Base-by-base conservation (phyloP, 2,329 filamentous ascomycete genomes). In the Mariannaea sp. region DNA sequence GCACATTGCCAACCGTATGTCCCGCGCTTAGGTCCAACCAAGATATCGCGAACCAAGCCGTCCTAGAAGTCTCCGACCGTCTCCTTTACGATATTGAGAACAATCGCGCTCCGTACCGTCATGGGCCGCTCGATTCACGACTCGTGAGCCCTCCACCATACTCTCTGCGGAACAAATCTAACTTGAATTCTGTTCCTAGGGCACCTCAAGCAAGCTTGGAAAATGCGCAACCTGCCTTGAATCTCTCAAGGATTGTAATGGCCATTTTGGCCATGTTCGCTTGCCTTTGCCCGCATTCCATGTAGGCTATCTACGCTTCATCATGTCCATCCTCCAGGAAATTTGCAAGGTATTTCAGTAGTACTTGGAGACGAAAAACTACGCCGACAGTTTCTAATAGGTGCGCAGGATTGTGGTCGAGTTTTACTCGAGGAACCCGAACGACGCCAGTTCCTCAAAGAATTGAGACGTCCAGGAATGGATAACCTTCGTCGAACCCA, bases 21-120 rank as follows among this genome's bases (percentile, higher is more conserved):
- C 14, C 48, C 22, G 13, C 20, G 46, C 14, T 59, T 39, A 92
- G 89, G 68, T 96, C 92, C 20, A 92, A 90, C 66, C 89, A 96
- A 70, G 91, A 97, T 68, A 96, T 97, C 62, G 89, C 96, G 64
- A 95, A 93, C 69, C 94, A 99, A 74, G 92, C 89, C 58, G 92
- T 97, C 52, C 83, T 97, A 61, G 92, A 97, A 74, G 88, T 99
- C 53, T 95, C 90, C n/a, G 90, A 97, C 71, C 86, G 92, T 66
- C 87, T 92, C 71, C 86, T 97, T 57, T 99, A 96, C 78, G 92
- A 99, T 71, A 84, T 96, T 64, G 86, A 89, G 63, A 87, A 87
- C 67, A 87, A 87, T 67, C 86, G 92, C 68, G 83, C 82, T 46
- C 85, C 92, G 14, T 90, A 89, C 53, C 79, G 82, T 53, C 84